phyloP scores from a whole-genome alignment of 768 basidiomycete species.

The Lactarius hatsudake region DNA sequence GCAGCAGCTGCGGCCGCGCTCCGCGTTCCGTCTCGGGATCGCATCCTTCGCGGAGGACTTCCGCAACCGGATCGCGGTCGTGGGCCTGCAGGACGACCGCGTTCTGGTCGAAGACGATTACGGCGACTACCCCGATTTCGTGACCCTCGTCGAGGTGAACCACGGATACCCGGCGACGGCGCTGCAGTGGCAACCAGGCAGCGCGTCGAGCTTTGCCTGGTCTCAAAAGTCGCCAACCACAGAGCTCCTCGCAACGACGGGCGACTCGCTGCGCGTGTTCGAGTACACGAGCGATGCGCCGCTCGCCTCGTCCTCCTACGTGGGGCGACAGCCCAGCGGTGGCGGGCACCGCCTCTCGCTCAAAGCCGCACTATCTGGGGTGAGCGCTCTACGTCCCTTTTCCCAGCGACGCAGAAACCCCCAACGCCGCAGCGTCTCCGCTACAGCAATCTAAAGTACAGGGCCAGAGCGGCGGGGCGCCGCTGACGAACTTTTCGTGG shows the following conservation, averaged over 20 bases:
- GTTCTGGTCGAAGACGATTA: slow-evolving; percentile 86
- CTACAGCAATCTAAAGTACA: slow-evolving; percentile 86
- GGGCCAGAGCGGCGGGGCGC: slow-evolving; percentile 77
- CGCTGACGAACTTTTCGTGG: slow-evolving; percentile 97
- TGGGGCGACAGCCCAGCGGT: slow-evolving; percentile 57
- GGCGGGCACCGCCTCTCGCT: slow-evolving; percentile 65
- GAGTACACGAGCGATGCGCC: slow-evolving; percentile 76
- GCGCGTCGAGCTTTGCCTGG: slow-evolving; percentile 62
- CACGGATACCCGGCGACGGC: slow-evolving; percentile 94
- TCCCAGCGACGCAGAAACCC: slow-evolving; percentile 14
- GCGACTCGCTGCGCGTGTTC: slow-evolving; percentile 90
- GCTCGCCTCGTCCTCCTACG: slow-evolving; percentile 57
- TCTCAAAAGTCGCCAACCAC: slow-evolving; percentile 60
- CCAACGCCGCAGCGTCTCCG: neutral
- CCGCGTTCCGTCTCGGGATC: slow-evolving; percentile 80
- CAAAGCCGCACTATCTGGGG: slow-evolving; percentile 79
- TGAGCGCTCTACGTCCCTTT: slow-evolving; percentile 40
- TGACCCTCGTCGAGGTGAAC: slow-evolving; percentile 75
- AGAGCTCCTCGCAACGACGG: slow-evolving; percentile 91
- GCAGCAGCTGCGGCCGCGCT: slow-evolving; percentile 67
- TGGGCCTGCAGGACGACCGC: slow-evolving; percentile 80
- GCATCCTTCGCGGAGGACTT: slow-evolving; percentile 84
- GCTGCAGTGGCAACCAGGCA: slow-evolving; percentile 88
- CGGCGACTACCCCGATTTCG: slow-evolving; percentile 82
- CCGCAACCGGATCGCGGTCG: slow-evolving; percentile 75